Base-by-base conservation (phyloP, 164 flowering plant genomes). In the Saururus chinensis region DNA sequence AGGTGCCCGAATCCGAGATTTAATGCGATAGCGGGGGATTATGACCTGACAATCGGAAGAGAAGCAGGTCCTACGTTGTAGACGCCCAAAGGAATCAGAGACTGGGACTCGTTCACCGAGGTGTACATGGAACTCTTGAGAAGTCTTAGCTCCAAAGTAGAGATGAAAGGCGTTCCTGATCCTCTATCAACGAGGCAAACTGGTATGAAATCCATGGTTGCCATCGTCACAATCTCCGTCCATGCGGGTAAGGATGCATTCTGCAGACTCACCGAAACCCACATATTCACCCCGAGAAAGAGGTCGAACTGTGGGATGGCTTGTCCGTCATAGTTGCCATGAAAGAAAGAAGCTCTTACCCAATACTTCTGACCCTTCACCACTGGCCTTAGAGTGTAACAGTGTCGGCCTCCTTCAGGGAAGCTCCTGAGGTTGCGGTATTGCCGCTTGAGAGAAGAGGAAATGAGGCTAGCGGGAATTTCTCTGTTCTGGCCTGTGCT, bases 101-200 rank as follows among this genome's bases (percentile, higher is more conserved):
- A 71, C 51, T 63, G 69, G 23, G 57, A 49, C 7, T 57, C 64
- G 11, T 22, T 21, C 6, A 68, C 61, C 7, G 12, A 51, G 24
- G 19, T 17, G 58, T 81, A 81, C 5, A 37, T 61, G 0, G 66
- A 54, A 42, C 35, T 23, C 35, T 64, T 56, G 4, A 79, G 20
- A 0, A 61, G 71, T 66, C 82, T 72, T 9, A 76, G 63, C 57
- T 80, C 82, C 53, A 82, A 55, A 23, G 60, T 71, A 5, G 83
- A 77, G 23, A 79, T 70, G 66, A 77, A 80, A 61, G 83, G 86
- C 1, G 68, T 67, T 21, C 83, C 83, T 0, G 17, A 17, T 12
- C 1, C 79, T 1, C 53, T 75, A 52, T 81, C 70, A 22, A 72
- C 68, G 1, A 82, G 83, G 41, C 86, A 82, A 16, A 76, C 71